A percentile compares a stretch with the other conserved stretches of the same genome.
These are phyloP conservation scores for Paraglomus occultum DNA, from an alignment of 192 early-diverging fungal genomes.

Conservation along the genomic window DNA sequence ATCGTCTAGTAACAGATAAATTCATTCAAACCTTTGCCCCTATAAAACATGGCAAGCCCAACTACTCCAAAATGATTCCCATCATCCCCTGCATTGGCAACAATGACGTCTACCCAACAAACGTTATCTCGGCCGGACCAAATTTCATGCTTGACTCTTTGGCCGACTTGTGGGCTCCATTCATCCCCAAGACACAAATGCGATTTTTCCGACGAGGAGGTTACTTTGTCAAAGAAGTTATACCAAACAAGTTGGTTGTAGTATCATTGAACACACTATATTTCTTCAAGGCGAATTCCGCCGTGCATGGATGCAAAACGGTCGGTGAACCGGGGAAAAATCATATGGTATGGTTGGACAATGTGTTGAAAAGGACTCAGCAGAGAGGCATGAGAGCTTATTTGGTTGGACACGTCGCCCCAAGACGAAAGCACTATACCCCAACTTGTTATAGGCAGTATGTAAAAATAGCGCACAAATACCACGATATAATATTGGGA, in stretches of 20 bases:
- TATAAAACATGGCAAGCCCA: slow-evolving; percentile 19
- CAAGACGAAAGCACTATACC: slow-evolving; percentile 46
- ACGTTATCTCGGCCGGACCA: slow-evolving; percentile 53
- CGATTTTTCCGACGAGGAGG: slow-evolving; percentile 63
- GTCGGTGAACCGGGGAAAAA: slow-evolving; percentile 57
- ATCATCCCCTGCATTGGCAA: slow-evolving; percentile 59
- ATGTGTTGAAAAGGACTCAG: slow-evolving; percentile 49
- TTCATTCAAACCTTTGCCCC: slow-evolving; percentile 50
- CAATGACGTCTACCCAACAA: slow-evolving; percentile 73
- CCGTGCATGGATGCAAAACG: slow-evolving; percentile 58
- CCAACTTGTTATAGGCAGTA: slow-evolving; percentile 44
- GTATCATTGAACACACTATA: slow-evolving; percentile 72
- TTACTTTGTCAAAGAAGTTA: slow-evolving; percentile 61
- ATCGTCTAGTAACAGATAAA: slow-evolving; percentile 43
- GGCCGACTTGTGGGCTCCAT: slow-evolving; percentile 53
- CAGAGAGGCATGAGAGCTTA: slow-evolving; percentile 49
- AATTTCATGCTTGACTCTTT: slow-evolving; percentile 48
- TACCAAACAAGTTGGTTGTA: slow-evolving; percentile 50
- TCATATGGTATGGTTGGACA: slow-evolving; percentile 70
- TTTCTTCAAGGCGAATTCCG: slow-evolving; percentile 68
- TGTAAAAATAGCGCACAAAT: slow-evolving; percentile 40
- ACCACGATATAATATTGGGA: slow-evolving; percentile 54
- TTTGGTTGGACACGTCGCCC: slow-evolving; percentile 68
- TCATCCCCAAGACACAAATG: slow-evolving; percentile 62
- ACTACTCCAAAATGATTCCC: slow-evolving; percentile 39